Conservation (phyloP, 192 early-diverging fungal genomes). For the Piromyces finnis region DNA sequence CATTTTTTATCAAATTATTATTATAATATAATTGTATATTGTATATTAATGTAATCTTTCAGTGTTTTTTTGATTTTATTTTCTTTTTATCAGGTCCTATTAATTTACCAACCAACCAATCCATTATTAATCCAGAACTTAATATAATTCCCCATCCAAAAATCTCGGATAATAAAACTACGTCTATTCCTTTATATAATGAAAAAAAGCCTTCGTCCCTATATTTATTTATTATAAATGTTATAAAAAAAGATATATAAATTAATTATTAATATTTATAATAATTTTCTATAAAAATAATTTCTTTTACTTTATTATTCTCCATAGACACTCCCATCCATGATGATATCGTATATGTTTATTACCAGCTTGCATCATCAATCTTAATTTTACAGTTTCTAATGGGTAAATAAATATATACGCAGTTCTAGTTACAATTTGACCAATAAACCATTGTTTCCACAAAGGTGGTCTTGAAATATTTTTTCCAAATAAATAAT, state of each 20-base stretch:
- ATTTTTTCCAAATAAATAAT: background rate
- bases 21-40: too few species aligned
- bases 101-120: background rate
- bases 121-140: background rate
- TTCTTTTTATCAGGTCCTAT: background rate
- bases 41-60: background rate
- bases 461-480: background rate
- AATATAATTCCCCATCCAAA: background rate
- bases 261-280: too few species aligned
- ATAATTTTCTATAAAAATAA: too few species aligned
- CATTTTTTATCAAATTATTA: too few species aligned
- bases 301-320: background rate
- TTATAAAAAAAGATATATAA: background rate
- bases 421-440: background rate
- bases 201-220: background rate
- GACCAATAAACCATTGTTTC: background rate
- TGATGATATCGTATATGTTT: background rate
- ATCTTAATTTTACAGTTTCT: background rate
- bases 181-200: background rate
- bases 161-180: background rate
- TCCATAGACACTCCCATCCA: background rate
- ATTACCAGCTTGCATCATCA: background rate
- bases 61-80: background rate
- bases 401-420: background rate
- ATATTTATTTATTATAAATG: background rate